A percentile compares a stretch with the other conserved stretches of the same genome.
These are phyloP conservation scores for Cryptococcus amylolentus DNA, from an alignment of 1,284 basidiomycete species.

Conservation along the genomic window DNA sequence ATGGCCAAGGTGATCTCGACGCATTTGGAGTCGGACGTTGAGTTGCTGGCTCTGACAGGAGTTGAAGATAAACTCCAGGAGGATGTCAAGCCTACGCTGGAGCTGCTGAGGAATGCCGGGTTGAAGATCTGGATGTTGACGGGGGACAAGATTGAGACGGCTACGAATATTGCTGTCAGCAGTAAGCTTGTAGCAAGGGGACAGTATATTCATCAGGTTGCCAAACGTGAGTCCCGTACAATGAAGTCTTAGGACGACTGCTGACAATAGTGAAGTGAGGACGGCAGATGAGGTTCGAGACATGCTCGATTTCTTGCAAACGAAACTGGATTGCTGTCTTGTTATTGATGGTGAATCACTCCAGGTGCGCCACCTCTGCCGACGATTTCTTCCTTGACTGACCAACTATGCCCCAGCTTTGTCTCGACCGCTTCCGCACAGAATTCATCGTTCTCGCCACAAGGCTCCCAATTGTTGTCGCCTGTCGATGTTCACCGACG, in stretches of 20 bases:
- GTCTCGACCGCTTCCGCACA: conserved; percentile 79
- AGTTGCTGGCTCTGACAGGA: conserved; percentile 89
- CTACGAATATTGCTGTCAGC: conserved; percentile 95
- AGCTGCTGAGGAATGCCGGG: conserved; percentile 89
- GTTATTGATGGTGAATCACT: conserved; percentile 99
- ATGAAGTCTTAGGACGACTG: not conserved
- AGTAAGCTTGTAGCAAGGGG: conserved; percentile 93
- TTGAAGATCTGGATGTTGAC: conserved; percentile 99
- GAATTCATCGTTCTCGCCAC: conserved; percentile 96
- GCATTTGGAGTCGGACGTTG: conserved; percentile 81
- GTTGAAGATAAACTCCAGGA: conserved; percentile 99
- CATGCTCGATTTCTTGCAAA: conserved; percentile 90
- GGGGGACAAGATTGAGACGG: conserved; percentile 98
- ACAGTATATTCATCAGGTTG: conserved; percentile 96
- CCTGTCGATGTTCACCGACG: conserved; percentile 96
- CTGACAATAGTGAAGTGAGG: conserved; percentile 59
- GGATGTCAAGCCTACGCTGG: conserved; percentile 89
- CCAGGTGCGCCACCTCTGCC: conserved; percentile 56
- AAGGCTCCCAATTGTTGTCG: conserved; percentile 92
- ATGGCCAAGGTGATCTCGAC: conserved; percentile 71
- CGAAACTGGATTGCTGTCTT: conserved; percentile 92
- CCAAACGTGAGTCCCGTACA: conserved; percentile 67
- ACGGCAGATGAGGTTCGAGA: conserved; percentile 77
- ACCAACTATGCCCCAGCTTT: conserved; percentile 58
- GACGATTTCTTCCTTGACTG: not conserved